Percentiles rank a stretch among this genome's conserved stretches.
These are phyloP conservation scores for Silene latifolia DNA, from an alignment of 148 eudicot species.

Conservation along the genomic window DNA sequence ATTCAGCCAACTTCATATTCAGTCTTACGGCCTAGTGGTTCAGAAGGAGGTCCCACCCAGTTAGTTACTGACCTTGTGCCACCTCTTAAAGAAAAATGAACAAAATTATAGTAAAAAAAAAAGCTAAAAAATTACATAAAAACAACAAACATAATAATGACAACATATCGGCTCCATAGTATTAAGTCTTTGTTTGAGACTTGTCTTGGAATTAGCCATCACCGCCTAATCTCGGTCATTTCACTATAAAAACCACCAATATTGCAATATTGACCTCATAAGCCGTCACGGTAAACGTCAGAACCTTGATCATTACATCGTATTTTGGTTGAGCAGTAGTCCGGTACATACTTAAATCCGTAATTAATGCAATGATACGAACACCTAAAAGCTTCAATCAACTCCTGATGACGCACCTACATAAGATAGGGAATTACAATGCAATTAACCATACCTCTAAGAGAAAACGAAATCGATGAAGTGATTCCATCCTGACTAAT, in stretches of 20 bases:
- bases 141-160: neutral
- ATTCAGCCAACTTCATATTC: neutral
- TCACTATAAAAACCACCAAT: neutral
- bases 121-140: neutral
- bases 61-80: neutral
- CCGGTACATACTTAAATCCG: neutral
- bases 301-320: neutral
- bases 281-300: too few species aligned
- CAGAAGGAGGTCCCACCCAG: neutral
- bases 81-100: neutral
- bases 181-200: neutral
- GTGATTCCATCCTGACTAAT: conserved; percentile 84
- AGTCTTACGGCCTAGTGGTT: neutral
- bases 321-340: neutral
- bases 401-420: neutral
- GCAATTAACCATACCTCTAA: conserved; percentile 60
- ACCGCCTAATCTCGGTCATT: neutral
- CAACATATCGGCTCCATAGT: neutral
- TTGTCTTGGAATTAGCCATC: neutral
- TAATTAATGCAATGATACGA: conserved; percentile 3
- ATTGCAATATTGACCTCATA: neutral
- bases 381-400: neutral
- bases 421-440: neutral
- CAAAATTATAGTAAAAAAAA: too few species aligned
- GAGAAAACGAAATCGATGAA: conserved; percentile 67